Conservation (phyloP, 306 rosid genomes). For the cucumber (Cucumis sativus) region DNA sequence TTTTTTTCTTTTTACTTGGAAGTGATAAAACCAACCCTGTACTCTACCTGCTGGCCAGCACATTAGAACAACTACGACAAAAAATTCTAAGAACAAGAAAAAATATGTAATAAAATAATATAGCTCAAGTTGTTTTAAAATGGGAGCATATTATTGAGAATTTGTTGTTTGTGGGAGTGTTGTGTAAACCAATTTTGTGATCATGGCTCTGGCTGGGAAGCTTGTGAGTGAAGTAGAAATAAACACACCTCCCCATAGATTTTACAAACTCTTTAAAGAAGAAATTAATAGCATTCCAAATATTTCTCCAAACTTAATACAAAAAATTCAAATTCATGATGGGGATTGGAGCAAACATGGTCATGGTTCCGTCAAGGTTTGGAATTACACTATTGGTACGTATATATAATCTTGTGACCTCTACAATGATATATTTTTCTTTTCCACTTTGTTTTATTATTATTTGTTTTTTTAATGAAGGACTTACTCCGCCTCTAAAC, state of each 20-base stretch:
- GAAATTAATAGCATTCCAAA: no score
- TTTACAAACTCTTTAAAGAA: neutral
- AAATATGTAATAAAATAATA: no score
- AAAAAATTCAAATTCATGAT: neutral
- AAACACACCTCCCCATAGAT: neutral
- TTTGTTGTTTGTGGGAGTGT: neutral
- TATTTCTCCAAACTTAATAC: no score
- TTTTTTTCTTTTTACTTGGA: no score
- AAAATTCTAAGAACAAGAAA: no score
- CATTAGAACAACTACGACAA: no score
- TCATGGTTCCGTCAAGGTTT: neutral
- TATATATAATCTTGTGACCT: neutral
- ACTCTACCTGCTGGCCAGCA: no score
- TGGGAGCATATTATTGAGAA: neutral
- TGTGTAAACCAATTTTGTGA: neutral
- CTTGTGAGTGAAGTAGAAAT: neutral
- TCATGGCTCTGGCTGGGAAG: neutral
- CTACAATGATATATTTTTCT: no score
- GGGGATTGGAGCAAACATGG: neutral
- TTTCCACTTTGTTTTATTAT: no score
- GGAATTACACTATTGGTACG: neutral
- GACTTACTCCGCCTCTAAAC: no score
- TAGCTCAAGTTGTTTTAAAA: neutral
- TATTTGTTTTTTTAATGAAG: no score
- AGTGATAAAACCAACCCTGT: no score